Evolutionary conservation across 345 rosid genomes (phyloP).

Genomic region (Rhodamnia rubescens): DNA sequence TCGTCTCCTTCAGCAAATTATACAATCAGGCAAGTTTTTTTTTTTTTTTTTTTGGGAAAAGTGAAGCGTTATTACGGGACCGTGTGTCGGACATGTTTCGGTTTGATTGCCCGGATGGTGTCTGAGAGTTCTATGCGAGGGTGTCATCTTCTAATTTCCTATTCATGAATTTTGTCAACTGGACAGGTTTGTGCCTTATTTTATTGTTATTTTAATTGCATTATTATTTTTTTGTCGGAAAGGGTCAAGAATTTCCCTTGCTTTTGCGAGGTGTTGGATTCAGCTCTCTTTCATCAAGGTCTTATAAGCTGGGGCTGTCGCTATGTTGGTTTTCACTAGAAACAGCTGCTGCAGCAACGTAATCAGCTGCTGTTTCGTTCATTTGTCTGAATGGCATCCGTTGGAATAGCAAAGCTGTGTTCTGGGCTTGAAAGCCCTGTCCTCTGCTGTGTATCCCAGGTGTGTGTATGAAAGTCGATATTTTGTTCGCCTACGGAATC

Average conservation of each 20-base stretch:
- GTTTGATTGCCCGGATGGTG: neutral
- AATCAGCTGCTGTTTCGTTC: constrained; percentile 39
- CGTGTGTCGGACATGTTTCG: neutral
- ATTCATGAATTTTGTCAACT: neutral
- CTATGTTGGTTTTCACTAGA: constrained; percentile 38
- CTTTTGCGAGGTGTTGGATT: constrained; percentile 1
- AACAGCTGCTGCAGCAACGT: constrained; percentile 22
- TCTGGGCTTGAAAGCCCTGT: constrained; percentile 31
- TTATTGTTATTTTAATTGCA: neutral
- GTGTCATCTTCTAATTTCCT: neutral
- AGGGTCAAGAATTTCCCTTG: constrained; percentile 4
- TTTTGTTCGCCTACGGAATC: neutral
- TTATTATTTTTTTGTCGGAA: neutral
- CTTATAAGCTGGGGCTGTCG: constrained; percentile 28
- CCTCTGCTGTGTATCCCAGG: neutral
- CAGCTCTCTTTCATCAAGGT: neutral
- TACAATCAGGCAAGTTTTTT: neutral
- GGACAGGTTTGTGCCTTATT: neutral
- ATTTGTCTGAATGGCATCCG: constrained; percentile 94
- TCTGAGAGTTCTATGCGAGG: constrained; percentile 1
- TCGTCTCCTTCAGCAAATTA: neutral
- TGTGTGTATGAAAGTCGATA: neutral
- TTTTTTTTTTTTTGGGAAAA: neutral
- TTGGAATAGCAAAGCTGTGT: constrained; percentile 35
- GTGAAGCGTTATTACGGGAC: neutral